These are phyloP conservation scores for Cercospora sp. DNA, from an alignment of 2,329 filamentous ascomycete genomes.

Conservation along the genomic window DNA sequence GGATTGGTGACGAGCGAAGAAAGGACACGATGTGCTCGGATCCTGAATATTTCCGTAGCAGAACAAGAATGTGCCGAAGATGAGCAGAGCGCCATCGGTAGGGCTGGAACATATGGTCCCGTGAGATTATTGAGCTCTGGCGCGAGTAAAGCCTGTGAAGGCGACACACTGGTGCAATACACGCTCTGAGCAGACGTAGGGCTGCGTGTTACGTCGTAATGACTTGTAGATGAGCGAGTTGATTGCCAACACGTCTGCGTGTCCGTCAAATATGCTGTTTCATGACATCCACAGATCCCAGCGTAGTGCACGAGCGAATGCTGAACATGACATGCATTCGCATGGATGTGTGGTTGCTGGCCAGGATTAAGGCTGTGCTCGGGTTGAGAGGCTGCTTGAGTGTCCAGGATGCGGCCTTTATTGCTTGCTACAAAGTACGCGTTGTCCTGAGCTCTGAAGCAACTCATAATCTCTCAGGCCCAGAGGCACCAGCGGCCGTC, in stretches of 20 bases:
- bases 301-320: not conserved
- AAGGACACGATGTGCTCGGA: not conserved
- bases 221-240: not conserved
- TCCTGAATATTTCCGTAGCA: not conserved
- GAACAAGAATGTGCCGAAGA: not conserved
- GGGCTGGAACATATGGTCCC: not conserved
- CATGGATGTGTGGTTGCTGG: not conserved
- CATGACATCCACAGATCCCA: not conserved
- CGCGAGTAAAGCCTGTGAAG: not conserved
- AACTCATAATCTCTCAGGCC: not conserved
- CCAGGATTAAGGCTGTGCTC: not conserved
- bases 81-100: not conserved
- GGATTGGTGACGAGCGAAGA: not conserved
- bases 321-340: constrained; percentile 1
- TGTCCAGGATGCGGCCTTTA: not conserved
- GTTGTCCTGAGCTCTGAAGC: not conserved
- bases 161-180: not conserved
- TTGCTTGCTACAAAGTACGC: not conserved
- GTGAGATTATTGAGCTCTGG: not conserved
- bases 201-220: not conserved
- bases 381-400: not conserved
- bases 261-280: not conserved
- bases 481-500: not conserved
- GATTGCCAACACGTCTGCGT: not conserved
- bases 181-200: not conserved